Evolutionary conservation across 345 rosid species (phyloP), one percentile per base, ranked within the genome.

Genomic region (Ricinus communis): DNA sequence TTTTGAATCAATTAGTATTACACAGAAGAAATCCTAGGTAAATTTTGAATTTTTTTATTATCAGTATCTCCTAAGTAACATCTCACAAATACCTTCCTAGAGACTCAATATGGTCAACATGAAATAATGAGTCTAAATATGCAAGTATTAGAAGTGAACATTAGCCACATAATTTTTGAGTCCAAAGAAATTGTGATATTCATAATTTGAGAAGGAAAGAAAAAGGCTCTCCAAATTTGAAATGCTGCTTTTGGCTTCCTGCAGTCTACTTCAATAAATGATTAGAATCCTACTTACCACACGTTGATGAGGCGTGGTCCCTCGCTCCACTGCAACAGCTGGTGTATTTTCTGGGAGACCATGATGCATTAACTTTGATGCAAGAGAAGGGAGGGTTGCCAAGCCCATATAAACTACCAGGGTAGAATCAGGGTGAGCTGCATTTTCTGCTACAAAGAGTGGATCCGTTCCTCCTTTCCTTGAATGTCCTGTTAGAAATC

Each of bases 361-460:
- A 62, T 90, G 96, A 62, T 85, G 81, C 86, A 92, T 95, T 77
- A 95, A 82, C 77, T 88, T 95, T 27, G 14, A 66, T 24, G 96
- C 93, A 53, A 95, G 93, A 54, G 94, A 83, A 61, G 99, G 98
- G 58, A 95, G 87, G 3, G 99, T 95, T 30, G 98, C 86, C 70
- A 92, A 85, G 63, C 99, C 99, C 98, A 95, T 92, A 73, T 95
- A 92, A 36, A 95, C 91, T 28, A 95, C 99, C 43, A 92, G 79
- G 19, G 98, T 95, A n/a, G 98, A 85, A 74, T 90, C 97, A 15
- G 86, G 90, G 57, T 95, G 97, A 54, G 93, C 96, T 53, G 94
- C 96, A 67, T 89, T 92, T 81, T 90, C 93, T 7, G 97, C 98
- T 25, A 95, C 91, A 68, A 85, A 92, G 18, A 65, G 62, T 15